Evolutionary conservation across 1,284 basidiomycete species (phyloP), one percentile per base, ranked within the genome.

Genomic region (Omphalotus olearius): DNA sequence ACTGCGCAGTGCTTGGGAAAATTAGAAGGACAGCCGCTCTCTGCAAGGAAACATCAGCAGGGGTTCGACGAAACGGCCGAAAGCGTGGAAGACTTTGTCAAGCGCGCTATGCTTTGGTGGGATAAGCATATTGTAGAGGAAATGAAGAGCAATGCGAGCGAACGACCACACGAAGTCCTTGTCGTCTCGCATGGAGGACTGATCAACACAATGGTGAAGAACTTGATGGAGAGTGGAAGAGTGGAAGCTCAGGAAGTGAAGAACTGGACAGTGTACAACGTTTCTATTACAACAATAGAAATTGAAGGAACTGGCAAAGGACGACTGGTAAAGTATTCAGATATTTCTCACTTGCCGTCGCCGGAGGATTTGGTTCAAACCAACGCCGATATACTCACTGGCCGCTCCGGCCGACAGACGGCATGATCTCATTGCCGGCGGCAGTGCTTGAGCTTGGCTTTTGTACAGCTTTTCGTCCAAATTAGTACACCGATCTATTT

Each of bases 111-210:
- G 30, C 50, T 59, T 3, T 90, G 86, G 85, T 90, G 88, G 81
- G 69, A 75, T 40, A 60, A 62, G 42, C 64, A 66, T 26, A 68
- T 88, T 51, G 54, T 74, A 9, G 2, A 47, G 18, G 36, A 18
- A 1, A 16, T 52, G 26, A 16, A 20, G 13, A 17, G 11, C 10
- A 44, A 40, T 11, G n/a, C 41, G 7, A 37, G 42, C 14, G 10
- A 45, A 13, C 10, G 10, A 7, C 36, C 42, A 13, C 63, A 65
- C 51, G 66, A 75, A 56, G 70, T 88, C 41, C 71, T 91, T 23
- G 74, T 82, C 3, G 76, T 81, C 50, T 79, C 81, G 36, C 87
- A 91, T 55, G 85, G 85, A 2, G 85, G 78, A 0, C 74, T 78
- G 58, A 85, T 89, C 54, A 65, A 68, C 17, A 69, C 70, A 14